These are phyloP conservation scores for Amylocystis lapponica DNA, from an alignment of 768 basidiomycete genomes.

Conservation along the genomic window DNA sequence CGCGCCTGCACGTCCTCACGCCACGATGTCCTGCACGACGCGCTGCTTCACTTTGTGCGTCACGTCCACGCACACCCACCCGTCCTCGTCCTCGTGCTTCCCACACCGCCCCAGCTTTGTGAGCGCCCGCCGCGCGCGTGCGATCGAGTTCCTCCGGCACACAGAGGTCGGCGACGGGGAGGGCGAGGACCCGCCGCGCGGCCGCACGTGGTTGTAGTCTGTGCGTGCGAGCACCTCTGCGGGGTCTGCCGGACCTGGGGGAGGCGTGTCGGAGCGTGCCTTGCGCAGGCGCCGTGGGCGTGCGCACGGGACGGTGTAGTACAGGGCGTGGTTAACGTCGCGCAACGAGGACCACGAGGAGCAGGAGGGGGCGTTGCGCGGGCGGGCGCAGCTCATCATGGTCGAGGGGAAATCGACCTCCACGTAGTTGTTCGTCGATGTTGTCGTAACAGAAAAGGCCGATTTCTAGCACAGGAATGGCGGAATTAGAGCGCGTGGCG, in stretches of 20 bases:
- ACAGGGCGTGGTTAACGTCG: slow-evolving; percentile 12
- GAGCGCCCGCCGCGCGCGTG: slow-evolving; percentile 14
- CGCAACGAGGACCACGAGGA: slow-evolving; percentile 12
- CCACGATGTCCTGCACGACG: slow-evolving; percentile 11
- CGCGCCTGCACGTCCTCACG: too few relatives aligned
- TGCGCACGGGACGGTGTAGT: slow-evolving; percentile 15
- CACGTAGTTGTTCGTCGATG: slow-evolving; percentile 30
- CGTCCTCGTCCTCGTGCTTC: slow-evolving; percentile 18
- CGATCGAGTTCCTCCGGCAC: background rate
- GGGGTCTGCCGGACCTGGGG: slow-evolving; percentile 20
- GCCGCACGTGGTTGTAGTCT: slow-evolving; percentile 21
- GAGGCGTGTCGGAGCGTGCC: slow-evolving; percentile 7
- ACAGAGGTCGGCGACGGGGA: background rate
- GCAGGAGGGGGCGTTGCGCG: background rate
- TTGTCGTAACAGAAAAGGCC: slow-evolving; percentile 31
- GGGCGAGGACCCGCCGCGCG: background rate
- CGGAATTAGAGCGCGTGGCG: background rate
- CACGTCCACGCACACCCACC: slow-evolving; percentile 28
- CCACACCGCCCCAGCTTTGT: slow-evolving; percentile 18
- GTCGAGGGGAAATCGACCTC: slow-evolving; percentile 21
- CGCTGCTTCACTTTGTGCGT: slow-evolving; percentile 24
- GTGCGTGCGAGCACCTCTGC: slow-evolving; percentile 23
- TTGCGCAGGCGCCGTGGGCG: slow-evolving; percentile 14
- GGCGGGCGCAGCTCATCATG: background rate
- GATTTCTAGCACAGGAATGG: slow-evolving; percentile 19